Evolutionary conservation across 1,284 basidiomycete species (phyloP).

Genomic region (Trichosporon sp.): DNA sequence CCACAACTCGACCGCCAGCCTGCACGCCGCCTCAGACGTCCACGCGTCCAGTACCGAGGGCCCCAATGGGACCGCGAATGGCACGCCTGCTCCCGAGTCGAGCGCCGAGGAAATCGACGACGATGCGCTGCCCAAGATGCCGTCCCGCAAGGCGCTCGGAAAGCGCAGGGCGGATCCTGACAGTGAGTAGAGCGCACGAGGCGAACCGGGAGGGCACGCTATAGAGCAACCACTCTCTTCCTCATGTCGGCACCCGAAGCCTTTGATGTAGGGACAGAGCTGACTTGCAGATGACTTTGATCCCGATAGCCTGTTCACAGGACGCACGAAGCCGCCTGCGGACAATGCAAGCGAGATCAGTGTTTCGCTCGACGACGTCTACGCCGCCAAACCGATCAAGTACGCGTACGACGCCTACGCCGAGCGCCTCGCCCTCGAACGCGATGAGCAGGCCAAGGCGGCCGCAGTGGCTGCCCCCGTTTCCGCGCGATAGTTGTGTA

Average conservation of each 20-base stretch:
- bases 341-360: slow-evolving; percentile 40
- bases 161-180: slow-evolving; percentile 50
- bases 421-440: slow-evolving; percentile 39
- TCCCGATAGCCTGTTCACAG: slow-evolving; percentile 52
- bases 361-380: slow-evolving; percentile 43
- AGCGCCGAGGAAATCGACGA: slow-evolving; percentile 33
- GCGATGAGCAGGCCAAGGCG: slow-evolving; percentile 18
- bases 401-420: slow-evolving; percentile 57
- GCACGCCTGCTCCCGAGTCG: slow-evolving; percentile 3
- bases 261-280: not conserved
- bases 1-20: slow-evolving; percentile 17
- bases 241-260: too few species aligned
- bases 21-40: not conserved
- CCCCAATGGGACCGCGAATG: slow-evolving; percentile 21
- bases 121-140: slow-evolving; percentile 38
- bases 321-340: slow-evolving; percentile 22
- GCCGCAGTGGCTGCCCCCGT: slow-evolving; percentile 5
- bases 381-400: slow-evolving; percentile 41
- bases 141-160: slow-evolving; percentile 54
- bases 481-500: not conserved
- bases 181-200: slow-evolving; percentile 38
- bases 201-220: too few species aligned
- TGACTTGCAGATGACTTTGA: slow-evolving; percentile 40
- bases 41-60: slow-evolving; percentile 1
- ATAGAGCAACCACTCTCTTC: too few species aligned